Evolutionary conservation across 108 stramenopile genomes (phyloP), one percentile per base, ranked within the genome.

Genomic region (Parmales sp.): DNA sequence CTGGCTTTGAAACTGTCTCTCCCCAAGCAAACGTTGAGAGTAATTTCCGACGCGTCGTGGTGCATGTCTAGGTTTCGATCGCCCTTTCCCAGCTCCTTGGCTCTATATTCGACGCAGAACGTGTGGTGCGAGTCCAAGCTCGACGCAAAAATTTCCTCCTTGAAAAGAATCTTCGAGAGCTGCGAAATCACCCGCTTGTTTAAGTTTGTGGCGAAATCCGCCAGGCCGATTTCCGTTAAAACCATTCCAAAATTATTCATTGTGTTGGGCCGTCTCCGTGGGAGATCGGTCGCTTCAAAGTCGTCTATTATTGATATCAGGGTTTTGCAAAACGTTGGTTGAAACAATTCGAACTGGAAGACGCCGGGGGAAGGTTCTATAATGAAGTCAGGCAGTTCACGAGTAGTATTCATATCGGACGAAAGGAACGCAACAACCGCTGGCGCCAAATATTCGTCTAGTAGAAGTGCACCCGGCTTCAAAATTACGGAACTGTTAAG

Each of bases 201-300:
- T 8, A 78, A 63, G 13, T 64, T 16, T 1, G 45, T 72, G 34
- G 69, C 65, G 45, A 60, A 37, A n/a, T 44, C 66, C 31, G 37
- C 26, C 78, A 78, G 0, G 37, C 78, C 78, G 26, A 78, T 75
- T 44, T 75, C 74, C 31, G 70, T 78, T 3, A 78, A 38, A 2
- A 78, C 69, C 18, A 78, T 51, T 0, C 78, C 78, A 19, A 75
- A 78, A 22, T 78, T 78, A 45, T 78, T 78, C 78, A 78, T 78
- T 5, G 49, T 41, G 39, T 78, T 78, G 11, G 78, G 78, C 36
- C 78, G 73, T 3, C 51, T 37, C 16, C 69, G 28, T 22, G 78
- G 78, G 37, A 78, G 51, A 9, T 51, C 38, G 1, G 69, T 39
- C 28, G 20, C n/a, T 49, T 60, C 72, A 23, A 38, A 63, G n/a